Percentiles rank a stretch among this genome's conserved stretches.
phyloP scores from a whole-genome alignment of 345 rosid species.

The Rhodamnia argentea region DNA sequence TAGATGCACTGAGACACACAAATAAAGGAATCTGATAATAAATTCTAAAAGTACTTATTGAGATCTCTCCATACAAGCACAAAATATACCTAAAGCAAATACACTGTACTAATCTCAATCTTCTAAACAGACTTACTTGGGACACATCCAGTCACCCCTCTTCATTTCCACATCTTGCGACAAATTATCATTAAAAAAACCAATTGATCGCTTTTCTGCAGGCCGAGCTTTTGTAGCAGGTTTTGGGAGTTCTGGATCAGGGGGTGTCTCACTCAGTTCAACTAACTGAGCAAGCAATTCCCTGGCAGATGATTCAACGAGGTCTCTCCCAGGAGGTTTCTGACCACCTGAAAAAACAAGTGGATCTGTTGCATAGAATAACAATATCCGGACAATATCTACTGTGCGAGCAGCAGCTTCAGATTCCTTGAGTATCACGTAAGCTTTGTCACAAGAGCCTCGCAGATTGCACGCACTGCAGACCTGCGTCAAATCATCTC shows the following conservation, averaged over 20 bases:
- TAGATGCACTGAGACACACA: not conserved
- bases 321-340: conserved; percentile 39
- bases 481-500: conserved; percentile 33
- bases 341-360: conserved; percentile 42
- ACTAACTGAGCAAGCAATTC: conserved; percentile 65
- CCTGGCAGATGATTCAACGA: conserved; percentile 48
- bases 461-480: conserved; percentile 76
- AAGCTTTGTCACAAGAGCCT: conserved; percentile 87
- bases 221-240: conserved; percentile 22
- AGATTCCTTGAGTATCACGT: conserved; percentile 49
- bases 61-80: not conserved
- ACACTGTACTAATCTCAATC: not conserved
- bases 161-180: conserved; percentile 42
- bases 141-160: conserved; percentile 76
- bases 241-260: conserved; percentile 40
- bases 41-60: not conserved
- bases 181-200: conserved; percentile 7
- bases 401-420: conserved; percentile 78
- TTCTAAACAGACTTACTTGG: conserved; percentile 46
- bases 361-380: conserved; percentile 68
- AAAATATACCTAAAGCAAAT: not conserved
- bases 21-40: not conserved
- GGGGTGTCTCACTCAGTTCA: conserved; percentile 51
- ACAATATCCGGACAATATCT: conserved; percentile 64
- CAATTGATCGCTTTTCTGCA: conserved; percentile 9